A percentile compares a stretch with the other conserved stretches of the same genome.
These are phyloP conservation scores for Arabis hirsuta DNA, from an alignment of 345 rosid genomes.

Conservation along the genomic window DNA sequence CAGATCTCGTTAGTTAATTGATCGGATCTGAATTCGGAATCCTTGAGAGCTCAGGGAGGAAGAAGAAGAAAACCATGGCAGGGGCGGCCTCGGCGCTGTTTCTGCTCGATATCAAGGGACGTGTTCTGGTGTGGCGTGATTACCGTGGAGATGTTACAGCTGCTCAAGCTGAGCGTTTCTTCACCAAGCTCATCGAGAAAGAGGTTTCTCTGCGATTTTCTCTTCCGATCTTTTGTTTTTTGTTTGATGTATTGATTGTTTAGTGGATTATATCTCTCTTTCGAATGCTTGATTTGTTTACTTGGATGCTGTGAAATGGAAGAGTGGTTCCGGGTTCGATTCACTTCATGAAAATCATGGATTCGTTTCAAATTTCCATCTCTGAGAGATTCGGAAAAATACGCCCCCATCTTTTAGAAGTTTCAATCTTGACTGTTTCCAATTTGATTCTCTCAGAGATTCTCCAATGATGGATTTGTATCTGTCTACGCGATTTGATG, in stretches of 20 bases:
- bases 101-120: slow-evolving; percentile 78
- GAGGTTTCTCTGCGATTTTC: slow-evolving; percentile 49
- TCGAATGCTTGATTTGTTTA: not conserved
- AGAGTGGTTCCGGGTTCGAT: not conserved
- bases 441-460: too few relatives aligned
- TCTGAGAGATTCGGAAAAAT: slow-evolving; percentile 10
- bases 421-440: not conserved
- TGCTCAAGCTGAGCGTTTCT: slow-evolving; percentile 81
- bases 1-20: slow-evolving; percentile 39
- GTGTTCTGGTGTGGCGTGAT: slow-evolving; percentile 86
- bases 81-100: slow-evolving; percentile 92
- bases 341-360: not conserved
- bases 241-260: slow-evolving; percentile 16
- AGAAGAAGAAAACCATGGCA: slow-evolving; percentile 51
- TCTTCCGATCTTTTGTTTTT: not conserved
- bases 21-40: slow-evolving; percentile 44
- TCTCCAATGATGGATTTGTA: too few relatives aligned
- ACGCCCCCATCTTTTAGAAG: not conserved
- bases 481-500: slow-evolving; percentile 4
- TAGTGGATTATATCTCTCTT: not conserved
- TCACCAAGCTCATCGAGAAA: slow-evolving; percentile 83
- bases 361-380: slow-evolving; percentile 7
- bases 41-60: not conserved
- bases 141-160: slow-evolving; percentile 84
- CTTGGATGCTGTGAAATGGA: not conserved